A percentile compares a stretch with the other conserved stretches of the same genome.
Evolutionary conservation across 148 eudicot species (phyloP).

Genomic region (Euryodendron excelsum): DNA sequence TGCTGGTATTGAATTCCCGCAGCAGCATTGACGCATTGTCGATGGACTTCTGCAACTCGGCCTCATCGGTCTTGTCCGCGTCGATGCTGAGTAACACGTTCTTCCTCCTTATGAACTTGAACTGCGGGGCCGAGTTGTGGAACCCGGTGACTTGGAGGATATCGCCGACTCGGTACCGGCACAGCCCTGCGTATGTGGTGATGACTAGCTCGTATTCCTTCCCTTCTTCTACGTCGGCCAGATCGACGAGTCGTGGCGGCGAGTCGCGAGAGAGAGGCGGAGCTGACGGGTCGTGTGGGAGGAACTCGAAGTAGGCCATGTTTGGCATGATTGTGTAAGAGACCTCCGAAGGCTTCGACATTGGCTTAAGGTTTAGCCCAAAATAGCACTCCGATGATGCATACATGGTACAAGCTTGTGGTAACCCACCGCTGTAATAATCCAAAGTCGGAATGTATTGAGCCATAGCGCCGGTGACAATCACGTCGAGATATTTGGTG

Average conservation of each 20-base stretch:
- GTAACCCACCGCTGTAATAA: slow-evolving; percentile 69
- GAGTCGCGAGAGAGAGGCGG: slow-evolving; percentile 21
- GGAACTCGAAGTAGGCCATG: slow-evolving; percentile 82
- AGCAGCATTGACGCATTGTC: slow-evolving; percentile 40
- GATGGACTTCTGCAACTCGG: slow-evolving; percentile 46
- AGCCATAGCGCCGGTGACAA: slow-evolving; percentile 73
- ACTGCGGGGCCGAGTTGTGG: slow-evolving; percentile 76
- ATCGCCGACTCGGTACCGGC: slow-evolving; percentile 78
- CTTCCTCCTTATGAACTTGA: slow-evolving; percentile 64
- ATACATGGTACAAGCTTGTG: slow-evolving; percentile 61
- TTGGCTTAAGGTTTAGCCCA: slow-evolving; percentile 67
- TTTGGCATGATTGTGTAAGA: slow-evolving; percentile 83
- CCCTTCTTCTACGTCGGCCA: slow-evolving; percentile 59
- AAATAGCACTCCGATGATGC: slow-evolving; percentile 73
- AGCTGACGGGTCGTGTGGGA: slow-evolving; percentile 43
- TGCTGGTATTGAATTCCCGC: slow-evolving; percentile 20
- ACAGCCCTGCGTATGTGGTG: slow-evolving; percentile 66
- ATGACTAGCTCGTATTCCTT: slow-evolving; percentile 74
- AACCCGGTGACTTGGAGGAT: slow-evolving; percentile 66
- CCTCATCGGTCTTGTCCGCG: slow-evolving; percentile 55
- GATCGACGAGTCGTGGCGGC: slow-evolving; percentile 42
- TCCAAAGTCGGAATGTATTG: slow-evolving; percentile 70
- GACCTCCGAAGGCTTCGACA: slow-evolving; percentile 62
- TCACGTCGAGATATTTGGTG: slow-evolving; percentile 66
- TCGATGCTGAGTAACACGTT: slow-evolving; percentile 68